These are phyloP conservation scores for Coemansia sp. DNA, from an alignment of 192 early-diverging fungal genomes.

Conservation along the genomic window DNA sequence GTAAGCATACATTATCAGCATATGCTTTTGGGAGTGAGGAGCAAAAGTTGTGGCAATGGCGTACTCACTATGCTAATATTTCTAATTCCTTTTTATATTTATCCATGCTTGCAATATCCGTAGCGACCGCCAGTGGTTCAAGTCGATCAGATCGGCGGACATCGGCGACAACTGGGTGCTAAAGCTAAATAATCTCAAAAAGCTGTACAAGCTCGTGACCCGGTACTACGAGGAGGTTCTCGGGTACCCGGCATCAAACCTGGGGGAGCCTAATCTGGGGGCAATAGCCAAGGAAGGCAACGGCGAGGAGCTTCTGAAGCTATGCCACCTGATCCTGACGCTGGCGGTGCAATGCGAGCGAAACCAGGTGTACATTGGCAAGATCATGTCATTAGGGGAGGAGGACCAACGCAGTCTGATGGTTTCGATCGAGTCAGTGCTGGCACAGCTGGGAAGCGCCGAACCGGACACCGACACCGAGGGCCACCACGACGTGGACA, in stretches of 20 bases:
- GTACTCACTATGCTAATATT: background rate
- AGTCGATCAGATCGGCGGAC: constrained; percentile 65
- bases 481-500: constrained; percentile 34
- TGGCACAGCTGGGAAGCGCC: constrained; percentile 45
- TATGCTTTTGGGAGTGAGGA: background rate
- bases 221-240: constrained; percentile 87
- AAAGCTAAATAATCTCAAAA: constrained; percentile 90
- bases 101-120: background rate
- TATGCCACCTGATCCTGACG: constrained; percentile 80
- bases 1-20: constrained; percentile 56
- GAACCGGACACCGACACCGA: constrained; percentile 41
- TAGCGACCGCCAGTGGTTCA: constrained; percentile 94
- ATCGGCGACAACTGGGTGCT: constrained; percentile 94
- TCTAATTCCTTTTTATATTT: background rate
- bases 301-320: constrained; percentile 67
- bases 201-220: constrained; percentile 79
- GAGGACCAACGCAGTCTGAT: constrained; percentile 83
- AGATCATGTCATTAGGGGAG: constrained; percentile 74
- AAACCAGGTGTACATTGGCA: constrained; percentile 82
- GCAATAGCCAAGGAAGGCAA: constrained; percentile 83
- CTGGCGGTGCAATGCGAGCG: constrained; percentile 84
- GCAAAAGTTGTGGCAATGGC: background rate
- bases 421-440: constrained; percentile 78
- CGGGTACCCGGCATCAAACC: constrained; percentile 60
- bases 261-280: constrained; percentile 75